Evolutionary conservation across 805 yeast genomes (phyloP).

Genomic region (Cyberlindnera petersonii): DNA sequence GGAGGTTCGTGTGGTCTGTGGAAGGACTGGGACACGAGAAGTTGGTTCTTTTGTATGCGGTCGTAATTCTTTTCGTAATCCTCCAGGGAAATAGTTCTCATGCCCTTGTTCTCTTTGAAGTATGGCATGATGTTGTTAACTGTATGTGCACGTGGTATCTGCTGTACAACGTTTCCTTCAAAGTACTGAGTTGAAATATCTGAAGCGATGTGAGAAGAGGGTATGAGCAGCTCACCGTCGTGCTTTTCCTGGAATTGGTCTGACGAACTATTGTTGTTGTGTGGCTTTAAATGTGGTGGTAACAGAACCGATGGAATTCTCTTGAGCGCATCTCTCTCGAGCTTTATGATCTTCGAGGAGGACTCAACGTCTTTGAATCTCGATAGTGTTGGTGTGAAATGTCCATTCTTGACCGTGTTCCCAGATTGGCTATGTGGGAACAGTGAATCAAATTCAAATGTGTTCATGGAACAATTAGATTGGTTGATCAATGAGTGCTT

Average conservation of each 20-base stretch:
- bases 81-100: constrained; percentile 22
- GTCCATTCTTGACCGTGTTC: constrained; percentile 1
- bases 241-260: constrained; percentile 3
- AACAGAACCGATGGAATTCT: constrained; percentile 26
- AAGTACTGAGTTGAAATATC: constrained; percentile 12
- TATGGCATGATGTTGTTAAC: constrained; percentile 17
- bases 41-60: constrained; percentile 5
- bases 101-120: constrained; percentile 9
- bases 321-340: constrained; percentile 27
- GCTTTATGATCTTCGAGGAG: constrained; percentile 11
- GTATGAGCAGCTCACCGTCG: not conserved
- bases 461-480: constrained; percentile 19
- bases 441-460: not conserved
- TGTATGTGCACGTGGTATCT: constrained; percentile 24
- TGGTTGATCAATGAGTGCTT: constrained; percentile 24
- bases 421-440: constrained; percentile 4
- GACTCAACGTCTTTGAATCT: constrained; percentile 5
- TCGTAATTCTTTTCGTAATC: constrained; percentile 21
- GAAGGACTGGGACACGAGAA: not conserved
- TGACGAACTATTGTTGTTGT: constrained; percentile 6
- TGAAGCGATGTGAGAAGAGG: constrained; percentile 6
- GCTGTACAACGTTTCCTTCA: constrained; percentile 15
- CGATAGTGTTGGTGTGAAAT: constrained; percentile 15
- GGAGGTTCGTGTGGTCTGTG: not conserved
- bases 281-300: constrained; percentile 28